These are phyloP conservation scores for Fagopyrum tataricum DNA, from an alignment of 148 eudicot genomes.

Conservation along the genomic window DNA sequence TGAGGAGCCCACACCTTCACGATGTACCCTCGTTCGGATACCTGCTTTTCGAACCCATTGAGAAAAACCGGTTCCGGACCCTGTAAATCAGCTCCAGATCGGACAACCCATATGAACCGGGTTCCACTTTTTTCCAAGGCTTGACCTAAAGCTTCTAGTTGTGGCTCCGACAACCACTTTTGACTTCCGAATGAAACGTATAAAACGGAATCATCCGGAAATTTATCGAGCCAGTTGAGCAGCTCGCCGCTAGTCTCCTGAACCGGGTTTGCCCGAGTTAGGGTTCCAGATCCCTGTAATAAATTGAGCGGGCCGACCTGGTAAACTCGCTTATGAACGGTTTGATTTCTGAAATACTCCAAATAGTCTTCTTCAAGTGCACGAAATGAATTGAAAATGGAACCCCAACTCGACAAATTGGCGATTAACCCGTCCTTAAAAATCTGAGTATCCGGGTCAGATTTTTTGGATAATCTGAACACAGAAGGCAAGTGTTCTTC, in stretches of 20 bases:
- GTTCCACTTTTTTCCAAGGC: slow-evolving; percentile 12
- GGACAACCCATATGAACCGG: slow-evolving; percentile 11
- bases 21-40: slow-evolving; percentile 5
- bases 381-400: slow-evolving; percentile 35
- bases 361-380: slow-evolving; percentile 41
- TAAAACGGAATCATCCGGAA: background rate
- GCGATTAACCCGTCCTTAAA: slow-evolving; percentile 29
- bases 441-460: slow-evolving; percentile 11
- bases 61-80: background rate
- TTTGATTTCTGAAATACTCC: slow-evolving; percentile 22
- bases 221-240: slow-evolving; percentile 9
- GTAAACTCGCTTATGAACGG: slow-evolving; percentile 32
- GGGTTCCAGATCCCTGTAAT: slow-evolving; percentile 8
- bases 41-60: slow-evolving; percentile 7
- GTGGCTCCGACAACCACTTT: background rate
- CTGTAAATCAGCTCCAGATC: background rate
- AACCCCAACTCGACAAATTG: slow-evolving; percentile 42
- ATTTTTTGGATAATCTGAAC: slow-evolving; percentile 19
- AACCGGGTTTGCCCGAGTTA: slow-evolving; percentile 17
- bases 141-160: background rate
- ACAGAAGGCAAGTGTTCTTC: slow-evolving; percentile 30
- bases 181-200: slow-evolving; percentile 15
- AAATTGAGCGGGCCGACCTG: slow-evolving; percentile 43
- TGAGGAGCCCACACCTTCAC: slow-evolving; percentile 15
- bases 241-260: background rate